These are phyloP conservation scores for Blastocrithidia nonstop DNA, from an alignment of 208 protist genomes.

Conservation along the genomic window DNA sequence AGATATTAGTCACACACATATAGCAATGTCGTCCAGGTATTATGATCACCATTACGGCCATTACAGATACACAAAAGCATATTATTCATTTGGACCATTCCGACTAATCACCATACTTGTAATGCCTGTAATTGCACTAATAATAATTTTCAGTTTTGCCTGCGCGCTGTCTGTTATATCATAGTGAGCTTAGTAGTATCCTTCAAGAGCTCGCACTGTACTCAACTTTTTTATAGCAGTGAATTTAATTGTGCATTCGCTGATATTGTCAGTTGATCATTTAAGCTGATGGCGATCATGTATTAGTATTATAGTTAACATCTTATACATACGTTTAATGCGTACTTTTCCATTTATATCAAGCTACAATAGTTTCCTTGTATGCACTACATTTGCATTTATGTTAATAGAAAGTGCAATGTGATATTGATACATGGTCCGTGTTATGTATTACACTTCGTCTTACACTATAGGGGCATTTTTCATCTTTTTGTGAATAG, in stretches of 20 bases:
- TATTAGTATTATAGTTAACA: conserved; percentile 25
- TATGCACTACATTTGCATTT: conserved; percentile 8
- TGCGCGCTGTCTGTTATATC: conserved; percentile 21
- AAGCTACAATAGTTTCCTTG: conserved; percentile 9
- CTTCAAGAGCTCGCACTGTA: conserved; percentile 12
- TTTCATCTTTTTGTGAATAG: conserved; percentile 41
- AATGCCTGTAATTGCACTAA: conserved; percentile 11
- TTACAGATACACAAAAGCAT: conserved; percentile 5
- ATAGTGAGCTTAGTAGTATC: conserved; percentile 37
- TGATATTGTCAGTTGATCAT: conserved; percentile 27
- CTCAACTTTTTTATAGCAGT: conserved; percentile 16
- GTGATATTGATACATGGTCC: conserved; percentile 27
- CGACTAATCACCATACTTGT: conserved; percentile 25
- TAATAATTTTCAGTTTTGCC: conserved; percentile 18
- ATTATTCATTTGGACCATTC: conserved; percentile 27
- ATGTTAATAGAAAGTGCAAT: conserved; percentile 20
- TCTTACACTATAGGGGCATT: conserved; percentile 17
- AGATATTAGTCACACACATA: neutral
- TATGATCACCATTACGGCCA: conserved; percentile 4
- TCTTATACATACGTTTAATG: conserved; percentile 25
- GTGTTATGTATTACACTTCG: conserved; percentile 12
- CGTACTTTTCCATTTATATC: conserved; percentile 23
- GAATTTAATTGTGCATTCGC: conserved; percentile 17
- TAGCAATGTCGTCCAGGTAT: no score
- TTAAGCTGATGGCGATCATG: conserved; percentile 31